Percentiles rank a stretch among this genome's conserved stretches.
Conservation (phyloP, 2,329 filamentous ascomycete genomes). For the Beauveria brongniartii region DNA sequence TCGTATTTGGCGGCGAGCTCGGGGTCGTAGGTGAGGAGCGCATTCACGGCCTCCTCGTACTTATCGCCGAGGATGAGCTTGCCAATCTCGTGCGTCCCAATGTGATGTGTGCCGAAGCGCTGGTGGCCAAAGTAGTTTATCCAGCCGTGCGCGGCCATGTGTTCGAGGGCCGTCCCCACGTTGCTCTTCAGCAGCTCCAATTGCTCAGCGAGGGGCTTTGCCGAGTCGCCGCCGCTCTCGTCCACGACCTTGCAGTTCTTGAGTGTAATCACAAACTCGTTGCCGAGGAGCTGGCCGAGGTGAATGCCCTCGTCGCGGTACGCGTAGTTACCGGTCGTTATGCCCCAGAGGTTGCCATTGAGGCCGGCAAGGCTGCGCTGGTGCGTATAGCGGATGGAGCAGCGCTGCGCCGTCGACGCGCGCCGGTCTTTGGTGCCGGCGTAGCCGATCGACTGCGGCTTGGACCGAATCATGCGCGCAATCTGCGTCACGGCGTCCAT, state of each 20-base stretch:
- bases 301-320: constrained; percentile 65
- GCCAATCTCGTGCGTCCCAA: constrained; percentile 79
- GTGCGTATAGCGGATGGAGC: constrained; percentile 51
- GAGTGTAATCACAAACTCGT: constrained; percentile 87
- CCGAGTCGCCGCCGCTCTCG: constrained; percentile 20
- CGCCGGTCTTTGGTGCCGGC: constrained; percentile 88
- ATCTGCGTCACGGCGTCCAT: constrained; percentile 83
- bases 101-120: constrained; percentile 81
- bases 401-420: constrained; percentile 76
- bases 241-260: constrained; percentile 66
- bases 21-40: constrained; percentile 66
- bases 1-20: constrained; percentile 44
- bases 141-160: constrained; percentile 69
- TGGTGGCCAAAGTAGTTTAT: constrained; percentile 99
- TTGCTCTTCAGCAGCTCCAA: constrained; percentile 26
- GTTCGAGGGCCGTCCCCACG: constrained; percentile 51
- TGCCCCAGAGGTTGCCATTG: constrained; percentile 55
- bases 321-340: constrained; percentile 70
- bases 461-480: constrained; percentile 64
- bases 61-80: constrained; percentile 75
- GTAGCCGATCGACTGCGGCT: constrained; percentile 62
- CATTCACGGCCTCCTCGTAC: constrained; percentile 70
- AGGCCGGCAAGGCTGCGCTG: constrained; percentile 55
- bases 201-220: constrained; percentile 19
- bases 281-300: constrained; percentile 77